A percentile compares a stretch with the other conserved stretches of the same genome.
Evolutionary conservation across 2,329 filamentous ascomycete genomes (phyloP).

Genomic region (Pyricularia grisea): DNA sequence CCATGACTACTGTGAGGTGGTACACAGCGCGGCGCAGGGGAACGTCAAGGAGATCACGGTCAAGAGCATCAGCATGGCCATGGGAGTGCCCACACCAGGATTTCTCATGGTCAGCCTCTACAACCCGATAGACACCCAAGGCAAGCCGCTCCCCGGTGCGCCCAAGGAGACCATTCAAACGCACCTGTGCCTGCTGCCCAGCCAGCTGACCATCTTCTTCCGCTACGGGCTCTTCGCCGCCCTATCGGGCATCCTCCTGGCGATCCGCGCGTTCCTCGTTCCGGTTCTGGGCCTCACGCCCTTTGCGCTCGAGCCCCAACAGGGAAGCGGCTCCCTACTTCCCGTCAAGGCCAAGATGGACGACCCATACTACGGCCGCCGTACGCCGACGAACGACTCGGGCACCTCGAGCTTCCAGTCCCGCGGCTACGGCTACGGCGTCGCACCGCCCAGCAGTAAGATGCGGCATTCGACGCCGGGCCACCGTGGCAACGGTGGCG

Average conservation of each 20-base stretch:
- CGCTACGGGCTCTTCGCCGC: constrained; percentile 60
- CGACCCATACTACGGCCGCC: constrained; percentile 17
- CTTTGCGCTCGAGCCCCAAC: constrained; percentile 39
- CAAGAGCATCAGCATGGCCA: constrained; percentile 91
- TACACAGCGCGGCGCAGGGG: constrained; percentile 61
- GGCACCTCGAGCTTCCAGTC: constrained; percentile 19
- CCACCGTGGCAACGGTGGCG: constrained; percentile 1
- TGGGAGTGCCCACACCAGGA: constrained; percentile 83
- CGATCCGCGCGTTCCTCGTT: constrained; percentile 46
- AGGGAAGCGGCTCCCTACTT: constrained; percentile 16
- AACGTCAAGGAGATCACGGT: constrained; percentile 79
- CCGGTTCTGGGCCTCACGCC: constrained; percentile 42
- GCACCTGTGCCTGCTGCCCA: constrained; percentile 82
- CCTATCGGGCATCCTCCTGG: constrained; percentile 38
- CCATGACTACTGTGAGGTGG: constrained; percentile 92
- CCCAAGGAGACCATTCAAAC: constrained; percentile 63
- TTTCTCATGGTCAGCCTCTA: constrained; percentile 85
- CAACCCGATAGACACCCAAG: constrained; percentile 69
- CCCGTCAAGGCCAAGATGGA: constrained; percentile 47
- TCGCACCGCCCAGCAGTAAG: constrained; percentile 8
- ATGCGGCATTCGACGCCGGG: constrained; percentile 17
- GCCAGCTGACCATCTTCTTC: constrained; percentile 77
- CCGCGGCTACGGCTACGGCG: constrained; percentile 5
- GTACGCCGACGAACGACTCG: constrained; percentile 8
- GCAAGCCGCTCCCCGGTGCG: constrained; percentile 33